Base-by-base conservation (phyloP, 2,329 filamentous ascomycete species). In the Stylonectria norvegica region DNA sequence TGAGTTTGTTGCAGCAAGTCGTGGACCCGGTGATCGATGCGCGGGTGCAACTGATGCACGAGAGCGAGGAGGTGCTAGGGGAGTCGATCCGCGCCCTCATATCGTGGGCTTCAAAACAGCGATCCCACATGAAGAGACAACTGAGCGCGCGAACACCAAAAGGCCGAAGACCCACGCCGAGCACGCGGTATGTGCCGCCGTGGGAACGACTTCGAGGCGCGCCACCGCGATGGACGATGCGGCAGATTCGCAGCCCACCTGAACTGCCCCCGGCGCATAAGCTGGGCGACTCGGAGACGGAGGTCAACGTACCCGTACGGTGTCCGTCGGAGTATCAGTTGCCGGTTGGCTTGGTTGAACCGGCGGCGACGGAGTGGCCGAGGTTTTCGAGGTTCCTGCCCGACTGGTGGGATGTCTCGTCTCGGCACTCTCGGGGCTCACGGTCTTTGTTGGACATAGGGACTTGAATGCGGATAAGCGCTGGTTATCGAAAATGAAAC, bases 211-310 rank as follows among this genome's bases (percentile, higher is more conserved):
- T n/a, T n/a, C n/a, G n/a, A 4, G 45, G 47, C 12, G 45, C 47
- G 17, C 45, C 47, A 16, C 47, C 47, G 17, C 29, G 31, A 10
- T 48, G 47, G 47, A 50, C 47, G 9, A 48, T 48, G 47, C 36
- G 47, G 29, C 23, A 16, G 5, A 6, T 40, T 22, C 16, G 33
- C 10, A 35, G 25, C 14, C 39, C 46, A 18, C 38, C 39, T 11
- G 25, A 22, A 11, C 19, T 34, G 2, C 22, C 36, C 8, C 14
- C 23, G 30, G 7, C 8, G 12, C 33, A 5, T 17, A 19, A 14
- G 35, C 36, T 8, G 38, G 36, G 25, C 14, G 30, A 32, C 7
- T 39, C 32, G 15, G 35, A 34, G 20, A 50, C 39, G 28, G 39
- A 50, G 5, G 36, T 19, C 2, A 45, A 42, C 6, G 20, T 48